phyloP scores from a whole-genome alignment of 495 filamentous ascomycete species.

The Tuber umbilicatum region DNA sequence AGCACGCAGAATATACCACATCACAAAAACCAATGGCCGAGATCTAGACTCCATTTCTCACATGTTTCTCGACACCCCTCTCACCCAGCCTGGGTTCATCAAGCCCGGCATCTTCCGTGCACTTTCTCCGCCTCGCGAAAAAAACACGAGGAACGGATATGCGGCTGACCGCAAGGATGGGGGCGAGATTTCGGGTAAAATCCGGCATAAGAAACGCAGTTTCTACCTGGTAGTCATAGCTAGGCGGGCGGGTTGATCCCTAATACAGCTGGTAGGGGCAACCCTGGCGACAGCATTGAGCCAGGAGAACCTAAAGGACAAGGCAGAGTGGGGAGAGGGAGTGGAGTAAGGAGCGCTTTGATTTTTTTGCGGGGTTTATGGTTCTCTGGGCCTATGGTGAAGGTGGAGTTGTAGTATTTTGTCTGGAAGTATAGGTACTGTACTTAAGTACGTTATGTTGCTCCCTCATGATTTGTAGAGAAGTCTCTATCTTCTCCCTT shows the following conservation, averaged over 20 bases:
- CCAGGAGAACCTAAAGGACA: neutral
- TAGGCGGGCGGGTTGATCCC: neutral
- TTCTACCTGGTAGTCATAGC: neutral
- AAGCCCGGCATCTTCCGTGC: neutral
- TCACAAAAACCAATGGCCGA: neutral
- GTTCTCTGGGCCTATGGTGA: neutral
- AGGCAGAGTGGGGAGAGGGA: neutral
- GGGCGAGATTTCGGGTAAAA: neutral
- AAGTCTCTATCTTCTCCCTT: neutral
- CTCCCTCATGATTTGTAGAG: neutral
- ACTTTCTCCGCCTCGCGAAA: neutral
- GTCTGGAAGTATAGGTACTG: too few species aligned
- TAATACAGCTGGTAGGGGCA: neutral
- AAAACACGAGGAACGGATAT: neutral
- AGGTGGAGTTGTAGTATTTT: neutral
- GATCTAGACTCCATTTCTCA: neutral
- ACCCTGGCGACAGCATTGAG: neutral
- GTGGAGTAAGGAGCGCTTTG: neutral
- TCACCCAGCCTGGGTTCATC: neutral
- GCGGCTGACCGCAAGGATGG: neutral
- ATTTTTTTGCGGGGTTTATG: neutral
- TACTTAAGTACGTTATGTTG: fast-evolving
- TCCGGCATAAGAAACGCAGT: neutral
- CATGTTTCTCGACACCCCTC: neutral
- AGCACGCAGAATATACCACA: neutral